phyloP scores from a whole-genome alignment of 306 rosid species.

The Hippophae tibetana region DNA sequence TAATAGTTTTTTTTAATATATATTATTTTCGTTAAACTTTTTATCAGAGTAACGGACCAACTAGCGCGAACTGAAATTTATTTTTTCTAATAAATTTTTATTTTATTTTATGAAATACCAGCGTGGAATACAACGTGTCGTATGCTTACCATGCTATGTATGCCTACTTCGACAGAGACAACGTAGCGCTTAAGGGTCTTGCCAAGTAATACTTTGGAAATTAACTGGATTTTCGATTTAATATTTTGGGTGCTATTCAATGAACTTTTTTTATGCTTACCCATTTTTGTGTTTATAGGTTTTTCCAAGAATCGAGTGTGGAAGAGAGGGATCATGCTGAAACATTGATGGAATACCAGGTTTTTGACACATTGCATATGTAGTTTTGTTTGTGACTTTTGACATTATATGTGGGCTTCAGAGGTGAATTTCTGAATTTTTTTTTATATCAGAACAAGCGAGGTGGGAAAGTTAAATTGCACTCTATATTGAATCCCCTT shows the following conservation, averaged over 20 bases:
- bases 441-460: conserved; percentile 53
- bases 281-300: conserved; percentile 26
- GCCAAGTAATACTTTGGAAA: conserved; percentile 41
- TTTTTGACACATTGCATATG: conserved; percentile 1
- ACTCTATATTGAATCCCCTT: conserved; percentile 56
- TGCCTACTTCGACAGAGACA: conserved; percentile 95
- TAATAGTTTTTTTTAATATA: too few relatives aligned
- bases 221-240: neutral
- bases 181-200: conserved; percentile 84
- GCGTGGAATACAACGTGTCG: conserved; percentile 96
- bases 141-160: conserved; percentile 85
- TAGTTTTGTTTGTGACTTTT: neutral
- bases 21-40: too few relatives aligned
- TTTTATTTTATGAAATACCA: conserved; percentile 19
- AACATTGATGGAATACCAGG: conserved; percentile 95
- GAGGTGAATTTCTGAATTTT: neutral
- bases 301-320: conserved; percentile 85
- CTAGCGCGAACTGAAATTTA: neutral
- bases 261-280: neutral
- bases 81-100: neutral
- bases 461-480: conserved; percentile 84
- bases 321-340: conserved; percentile 94
- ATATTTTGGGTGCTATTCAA: neutral
- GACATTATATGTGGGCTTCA: neutral
- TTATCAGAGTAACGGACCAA: too few relatives aligned